A percentile compares a stretch with the other conserved stretches of the same genome.
phyloP scores from a whole-genome alignment of 148 eudicot genomes.

The Chenopodium berlandieri region DNA sequence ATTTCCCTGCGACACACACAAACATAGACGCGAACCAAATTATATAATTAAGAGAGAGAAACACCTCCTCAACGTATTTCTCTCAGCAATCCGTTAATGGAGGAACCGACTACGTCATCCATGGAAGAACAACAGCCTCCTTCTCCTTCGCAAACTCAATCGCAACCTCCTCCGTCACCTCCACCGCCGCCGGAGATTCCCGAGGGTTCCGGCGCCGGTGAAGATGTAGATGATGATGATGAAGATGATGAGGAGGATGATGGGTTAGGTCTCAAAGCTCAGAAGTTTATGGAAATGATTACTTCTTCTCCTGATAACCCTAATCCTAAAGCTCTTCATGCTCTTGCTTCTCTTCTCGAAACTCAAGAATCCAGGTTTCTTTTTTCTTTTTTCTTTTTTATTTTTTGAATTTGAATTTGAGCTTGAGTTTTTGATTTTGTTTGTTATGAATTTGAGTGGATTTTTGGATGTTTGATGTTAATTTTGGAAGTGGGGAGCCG shows the following conservation, averaged over 20 bases:
- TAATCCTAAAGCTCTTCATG: conserved; percentile 68
- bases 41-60: background rate
- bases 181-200: conserved; percentile 11
- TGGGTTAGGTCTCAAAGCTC: conserved; percentile 51
- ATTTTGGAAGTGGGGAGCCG: background rate
- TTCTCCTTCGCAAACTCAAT: background rate
- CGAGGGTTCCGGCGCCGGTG: conserved; percentile 18
- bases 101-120: background rate
- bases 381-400: background rate
- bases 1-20: background rate
- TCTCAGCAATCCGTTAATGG: conserved; percentile 10
- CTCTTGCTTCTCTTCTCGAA: conserved; percentile 80
- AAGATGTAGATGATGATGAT: conserved; percentile 35
- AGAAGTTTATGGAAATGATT: conserved; percentile 71
- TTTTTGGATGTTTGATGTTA: background rate
- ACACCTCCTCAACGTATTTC: background rate
- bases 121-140: background rate
- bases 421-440: background rate
- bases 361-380: conserved; percentile 73
- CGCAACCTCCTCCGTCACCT: background rate
- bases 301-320: conserved; percentile 70
- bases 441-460: background rate
- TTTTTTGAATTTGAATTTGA: background rate
- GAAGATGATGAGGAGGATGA: conserved; percentile 54
- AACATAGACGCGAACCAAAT: too few relatives aligned